Evolutionary conservation across 2,329 filamentous ascomycete genomes (phyloP), one percentile per base, ranked within the genome.

Genomic region (Penicillium sp.): DNA sequence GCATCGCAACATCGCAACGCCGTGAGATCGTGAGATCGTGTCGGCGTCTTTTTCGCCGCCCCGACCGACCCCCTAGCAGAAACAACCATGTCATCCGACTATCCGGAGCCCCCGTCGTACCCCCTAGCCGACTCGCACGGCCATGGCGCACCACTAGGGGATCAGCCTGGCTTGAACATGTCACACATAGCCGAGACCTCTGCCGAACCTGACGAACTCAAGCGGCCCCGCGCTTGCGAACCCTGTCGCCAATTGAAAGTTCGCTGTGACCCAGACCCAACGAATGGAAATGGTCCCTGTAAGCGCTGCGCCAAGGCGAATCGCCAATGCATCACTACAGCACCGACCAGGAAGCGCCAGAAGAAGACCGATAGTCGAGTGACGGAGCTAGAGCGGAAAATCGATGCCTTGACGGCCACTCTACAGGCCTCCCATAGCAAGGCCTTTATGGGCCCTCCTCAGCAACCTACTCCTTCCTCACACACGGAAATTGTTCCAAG

Each of bases 331-430:
- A 77, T 92, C 36, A 87, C 92, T 58, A 95, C 91, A 1, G 84
- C 86, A 59, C 90, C 85, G 0, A 85, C 80, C 13, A 75, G 91
- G 36, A 96, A 95, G 75, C 82, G 92, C 40, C 90, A 93, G 77
- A 96, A 93, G 79, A 96, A 96, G 80, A 92, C 90, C 50, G 92
- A 96, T 71, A 93, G 86, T 61, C 83, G 91, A 48, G 92, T 97
- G 11, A 89, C 91, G 8, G 92, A 96, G 77, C 80, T 97, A 48
- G 92, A 96, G 79, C 91, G 88, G 79, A 95, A 95, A 78, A 93
- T 96, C 60, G 91, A 96, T 77, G 90, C 89, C 8, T 72, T 96
- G 69, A 96, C 90, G 7, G 90, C 91, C 6, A 91, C 86, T 31
- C 71, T 96, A 60, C 87, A 91, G 42, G 85, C 89, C 2, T 71